Evolutionary conservation across 257 asterid genomes (phyloP).

Genomic region (Ligustrum vulgare): DNA sequence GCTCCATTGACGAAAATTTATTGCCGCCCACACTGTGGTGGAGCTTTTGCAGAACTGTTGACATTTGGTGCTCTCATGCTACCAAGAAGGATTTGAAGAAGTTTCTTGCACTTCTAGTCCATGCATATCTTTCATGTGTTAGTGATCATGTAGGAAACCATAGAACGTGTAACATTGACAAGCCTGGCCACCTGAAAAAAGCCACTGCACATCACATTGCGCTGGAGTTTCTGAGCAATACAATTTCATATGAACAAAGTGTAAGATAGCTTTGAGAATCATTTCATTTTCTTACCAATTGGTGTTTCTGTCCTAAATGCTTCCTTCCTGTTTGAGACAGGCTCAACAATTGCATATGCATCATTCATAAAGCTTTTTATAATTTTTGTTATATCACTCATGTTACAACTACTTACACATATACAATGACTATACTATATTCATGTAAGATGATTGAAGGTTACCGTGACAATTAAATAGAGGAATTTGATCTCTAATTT

Average conservation of each 20-base stretch:
- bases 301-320: conserved; percentile 12
- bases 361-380: conserved; percentile 11
- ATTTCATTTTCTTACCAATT: conserved; percentile 8
- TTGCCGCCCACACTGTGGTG: conserved; percentile 61
- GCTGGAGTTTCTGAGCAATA: conserved; percentile 62
- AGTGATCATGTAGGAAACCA: conserved; percentile 26
- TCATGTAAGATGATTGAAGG: not conserved
- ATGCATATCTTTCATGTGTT: conserved; percentile 43
- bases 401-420: not conserved
- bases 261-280: conserved; percentile 43
- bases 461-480: not conserved
- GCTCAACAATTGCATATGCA: conserved; percentile 7
- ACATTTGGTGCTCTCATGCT: conserved; percentile 82
- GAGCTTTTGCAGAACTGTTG: conserved; percentile 62
- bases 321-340: not conserved
- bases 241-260: conserved; percentile 62
- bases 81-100: conserved; percentile 65
- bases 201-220: conserved; percentile 53
- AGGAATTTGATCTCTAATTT: not conserved
- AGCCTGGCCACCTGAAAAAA: conserved; percentile 39
- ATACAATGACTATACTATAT: not conserved
- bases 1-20: conserved; percentile 54
- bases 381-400: not conserved
- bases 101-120: conserved; percentile 52
- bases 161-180: conserved; percentile 26